Evolutionary conservation across 202 grass and related monocot species (phyloP).

Genomic region (Panicum virgatum): DNA sequence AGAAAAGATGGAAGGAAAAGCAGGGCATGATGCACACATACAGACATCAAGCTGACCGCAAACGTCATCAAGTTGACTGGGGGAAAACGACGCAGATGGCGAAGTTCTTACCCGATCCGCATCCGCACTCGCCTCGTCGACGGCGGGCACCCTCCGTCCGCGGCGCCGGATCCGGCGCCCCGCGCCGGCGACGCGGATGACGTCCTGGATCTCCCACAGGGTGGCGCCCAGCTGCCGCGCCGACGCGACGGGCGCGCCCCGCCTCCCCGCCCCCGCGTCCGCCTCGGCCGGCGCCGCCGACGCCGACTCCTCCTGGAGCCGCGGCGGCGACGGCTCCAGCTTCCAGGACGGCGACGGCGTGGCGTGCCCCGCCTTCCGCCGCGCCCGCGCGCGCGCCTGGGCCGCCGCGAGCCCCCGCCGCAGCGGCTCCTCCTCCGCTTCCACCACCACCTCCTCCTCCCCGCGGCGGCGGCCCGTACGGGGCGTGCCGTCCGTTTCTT

Average conservation of each 20-base stretch:
- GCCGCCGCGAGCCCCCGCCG: constrained; percentile 46
- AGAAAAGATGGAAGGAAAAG: not conserved
- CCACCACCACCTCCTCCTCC: constrained; percentile 8
- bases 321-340: constrained; percentile 55
- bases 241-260: constrained; percentile 55
- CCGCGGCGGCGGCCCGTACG: not conserved
- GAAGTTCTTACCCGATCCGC: constrained; percentile 60
- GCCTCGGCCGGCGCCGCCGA: not conserved
- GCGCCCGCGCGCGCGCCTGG: constrained; percentile 40
- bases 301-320: not conserved
- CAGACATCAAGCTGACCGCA: not conserved
- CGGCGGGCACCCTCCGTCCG: constrained; percentile 25
- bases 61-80: constrained; percentile 29
- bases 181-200: constrained; percentile 22
- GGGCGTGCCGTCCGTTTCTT: not conserved
- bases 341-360: constrained; percentile 91
- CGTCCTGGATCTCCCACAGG: constrained; percentile 93
- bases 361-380: constrained; percentile 45
- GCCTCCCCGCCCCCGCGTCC: constrained; percentile 25
- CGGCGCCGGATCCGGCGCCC: constrained; percentile 54
- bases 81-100: not conserved
- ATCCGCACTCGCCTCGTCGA: not conserved
- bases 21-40: not conserved
- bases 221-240: constrained; percentile 85
- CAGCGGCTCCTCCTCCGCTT: constrained; percentile 44